Conservation (phyloP, 257 asterid species). For the Echium plantagineum region DNA sequence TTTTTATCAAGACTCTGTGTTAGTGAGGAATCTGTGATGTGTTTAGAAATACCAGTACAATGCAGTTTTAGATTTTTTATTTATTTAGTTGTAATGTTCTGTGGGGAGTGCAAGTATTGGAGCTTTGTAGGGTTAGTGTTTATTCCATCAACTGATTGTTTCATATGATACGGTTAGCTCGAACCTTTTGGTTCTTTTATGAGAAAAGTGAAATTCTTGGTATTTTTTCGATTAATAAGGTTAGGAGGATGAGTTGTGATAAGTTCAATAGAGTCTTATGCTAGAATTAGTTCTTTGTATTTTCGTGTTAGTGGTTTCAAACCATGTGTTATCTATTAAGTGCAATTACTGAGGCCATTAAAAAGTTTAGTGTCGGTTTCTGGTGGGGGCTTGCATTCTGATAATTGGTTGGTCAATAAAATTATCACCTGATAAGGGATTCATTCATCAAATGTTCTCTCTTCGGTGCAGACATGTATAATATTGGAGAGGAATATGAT, state of each 20-base stretch:
- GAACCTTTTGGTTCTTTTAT: not conserved
- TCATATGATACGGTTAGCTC: not conserved
- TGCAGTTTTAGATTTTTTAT: not conserved
- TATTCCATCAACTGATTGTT: no score
- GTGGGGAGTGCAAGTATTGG: not conserved
- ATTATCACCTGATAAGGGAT: conserved; percentile 4
- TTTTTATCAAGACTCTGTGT: no score
- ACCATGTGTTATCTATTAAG: not conserved
- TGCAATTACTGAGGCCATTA: not conserved
- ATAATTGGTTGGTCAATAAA: conserved; percentile 1
- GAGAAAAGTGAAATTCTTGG: conserved; percentile 1
- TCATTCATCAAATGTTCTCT: conserved; percentile 1
- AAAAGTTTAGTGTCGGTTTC: not conserved
- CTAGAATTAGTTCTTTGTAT: not conserved
- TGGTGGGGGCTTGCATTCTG: not conserved
- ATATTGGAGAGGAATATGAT: conserved; percentile 50
- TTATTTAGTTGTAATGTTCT: not conserved
- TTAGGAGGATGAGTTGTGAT: not conserved
- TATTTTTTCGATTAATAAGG: not conserved
- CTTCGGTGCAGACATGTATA: conserved; percentile 32
- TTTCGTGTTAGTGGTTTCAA: not conserved
- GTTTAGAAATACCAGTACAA: not conserved
- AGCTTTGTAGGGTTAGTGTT: not conserved
- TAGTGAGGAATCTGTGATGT: no score
- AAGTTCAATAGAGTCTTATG: not conserved